phyloP scores from a whole-genome alignment of 805 yeast genomes.

The Candida orba region DNA sequence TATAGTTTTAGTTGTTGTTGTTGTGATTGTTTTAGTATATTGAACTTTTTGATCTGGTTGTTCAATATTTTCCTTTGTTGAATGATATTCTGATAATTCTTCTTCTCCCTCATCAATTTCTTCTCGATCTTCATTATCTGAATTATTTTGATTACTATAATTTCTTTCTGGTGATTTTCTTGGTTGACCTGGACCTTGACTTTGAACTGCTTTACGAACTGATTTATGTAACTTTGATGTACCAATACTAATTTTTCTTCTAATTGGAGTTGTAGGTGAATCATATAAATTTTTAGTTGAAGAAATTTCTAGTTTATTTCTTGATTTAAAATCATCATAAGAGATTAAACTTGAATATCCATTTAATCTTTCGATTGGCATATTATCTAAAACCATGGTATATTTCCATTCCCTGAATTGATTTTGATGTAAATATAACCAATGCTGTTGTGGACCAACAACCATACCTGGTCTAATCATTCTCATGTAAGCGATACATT shows the following conservation, averaged over 20 bases:
- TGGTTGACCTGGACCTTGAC: constrained; percentile 95
- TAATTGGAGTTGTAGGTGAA: constrained; percentile 66
- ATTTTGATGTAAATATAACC: constrained; percentile 93
- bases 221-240: constrained; percentile 62
- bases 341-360: constrained; percentile 58
- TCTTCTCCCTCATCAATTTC: constrained; percentile 22
- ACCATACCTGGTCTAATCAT: constrained; percentile 98
- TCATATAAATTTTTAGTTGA: constrained; percentile 4
- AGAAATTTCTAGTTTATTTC: constrained; percentile 31
- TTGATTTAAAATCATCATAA: constrained; percentile 52
- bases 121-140: constrained; percentile 25
- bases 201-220: constrained; percentile 75
- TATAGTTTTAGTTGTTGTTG: constrained; percentile 24
- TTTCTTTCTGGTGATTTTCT: constrained; percentile 48
- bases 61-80: constrained; percentile 16
- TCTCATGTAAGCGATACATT: constrained; percentile 94
- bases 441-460: constrained; percentile 99
- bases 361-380: constrained; percentile 60
- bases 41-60: constrained; percentile 14
- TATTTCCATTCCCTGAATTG: constrained; percentile 95
- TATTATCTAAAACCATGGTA: constrained; percentile 73
- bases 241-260: constrained; percentile 59
- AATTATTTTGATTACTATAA: constrained; percentile 16
- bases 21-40: constrained; percentile 23
- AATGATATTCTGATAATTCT: constrained; percentile 10